Conservation (phyloP, 345 rosid genomes). For the Eutrema japonicum region DNA sequence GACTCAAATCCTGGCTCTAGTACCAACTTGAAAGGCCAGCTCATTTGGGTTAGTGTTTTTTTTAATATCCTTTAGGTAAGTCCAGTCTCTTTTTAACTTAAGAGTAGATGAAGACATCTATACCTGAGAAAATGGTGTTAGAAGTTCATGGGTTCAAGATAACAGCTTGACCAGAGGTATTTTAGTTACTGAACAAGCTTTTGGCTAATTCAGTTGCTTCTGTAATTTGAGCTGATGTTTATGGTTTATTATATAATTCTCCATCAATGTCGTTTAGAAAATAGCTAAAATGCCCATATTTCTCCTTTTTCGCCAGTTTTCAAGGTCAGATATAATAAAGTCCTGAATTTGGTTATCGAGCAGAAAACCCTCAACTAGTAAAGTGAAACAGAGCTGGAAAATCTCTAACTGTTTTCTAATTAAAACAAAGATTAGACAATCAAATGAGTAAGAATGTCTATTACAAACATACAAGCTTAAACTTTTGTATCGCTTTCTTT, state of each 20-base stretch:
- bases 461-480: constrained; percentile 12
- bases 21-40: constrained; percentile 58
- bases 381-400: constrained; percentile 30
- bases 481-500: constrained; percentile 22
- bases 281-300: background rate
- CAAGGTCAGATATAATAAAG: constrained; percentile 8
- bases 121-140: constrained; percentile 27
- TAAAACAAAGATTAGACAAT: constrained; percentile 18
- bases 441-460: constrained; percentile 12
- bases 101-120: constrained; percentile 37
- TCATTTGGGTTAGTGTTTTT: background rate
- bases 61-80: constrained; percentile 14
- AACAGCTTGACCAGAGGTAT: constrained; percentile 37
- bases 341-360: background rate
- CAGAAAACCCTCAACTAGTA: constrained; percentile 12
- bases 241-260: constrained; percentile 23
- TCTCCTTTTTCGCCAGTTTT: constrained; percentile 12
- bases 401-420: background rate
- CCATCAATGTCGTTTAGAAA: constrained; percentile 11
- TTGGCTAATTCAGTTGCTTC: constrained; percentile 25
- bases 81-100: constrained; percentile 23
- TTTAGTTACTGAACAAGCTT: constrained; percentile 32
- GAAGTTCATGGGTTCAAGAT: constrained; percentile 20
- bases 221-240: constrained; percentile 33
- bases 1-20: constrained; percentile 85